phyloP scores from a whole-genome alignment of 2,329 filamentous ascomycete genomes.

The Mycosphaerelloides madeirae region DNA sequence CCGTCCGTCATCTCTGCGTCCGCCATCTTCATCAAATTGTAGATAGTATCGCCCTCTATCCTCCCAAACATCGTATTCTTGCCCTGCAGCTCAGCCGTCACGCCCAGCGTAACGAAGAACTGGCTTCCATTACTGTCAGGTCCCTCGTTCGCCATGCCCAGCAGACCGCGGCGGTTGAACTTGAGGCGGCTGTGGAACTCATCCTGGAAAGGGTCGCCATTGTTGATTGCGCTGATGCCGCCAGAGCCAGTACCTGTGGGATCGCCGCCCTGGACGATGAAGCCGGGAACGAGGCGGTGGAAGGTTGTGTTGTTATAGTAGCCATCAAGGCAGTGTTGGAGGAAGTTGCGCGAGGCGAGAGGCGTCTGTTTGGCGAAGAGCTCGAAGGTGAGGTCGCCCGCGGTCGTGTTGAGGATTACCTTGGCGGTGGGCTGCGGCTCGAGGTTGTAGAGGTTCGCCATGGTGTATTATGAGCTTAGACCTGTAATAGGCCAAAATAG shows the following conservation, averaged over 20 bases:
- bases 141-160: conserved; percentile 95
- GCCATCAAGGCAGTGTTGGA: conserved; percentile 89
- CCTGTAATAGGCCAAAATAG: no score
- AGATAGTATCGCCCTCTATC: conserved; percentile 89
- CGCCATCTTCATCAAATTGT: conserved; percentile 90
- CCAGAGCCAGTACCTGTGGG: conserved; percentile 89
- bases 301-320: conserved; percentile 95
- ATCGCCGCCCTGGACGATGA: conserved; percentile 92
- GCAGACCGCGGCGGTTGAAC: conserved; percentile 81
- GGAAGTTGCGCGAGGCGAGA: conserved; percentile 86
- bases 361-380: conserved; percentile 94
- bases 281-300: conserved; percentile 85
- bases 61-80: conserved; percentile 93
- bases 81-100: conserved; percentile 76
- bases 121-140: conserved; percentile 85
- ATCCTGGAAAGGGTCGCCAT: conserved; percentile 75
- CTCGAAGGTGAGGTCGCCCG: conserved; percentile 84
- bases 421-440: conserved; percentile 93
- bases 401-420: conserved; percentile 81
- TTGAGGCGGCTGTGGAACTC: conserved; percentile 90
- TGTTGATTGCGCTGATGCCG: conserved; percentile 87
- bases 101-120: conserved; percentile 89
- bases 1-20: conserved; percentile 68
- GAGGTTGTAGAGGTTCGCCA: conserved; percentile 90
- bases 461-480: conserved; percentile 41